A percentile compares a stretch with the other conserved stretches of the same genome.
phyloP scores from a whole-genome alignment of 2,329 filamentous ascomycete genomes.

The Fusarium tjaetaba region DNA sequence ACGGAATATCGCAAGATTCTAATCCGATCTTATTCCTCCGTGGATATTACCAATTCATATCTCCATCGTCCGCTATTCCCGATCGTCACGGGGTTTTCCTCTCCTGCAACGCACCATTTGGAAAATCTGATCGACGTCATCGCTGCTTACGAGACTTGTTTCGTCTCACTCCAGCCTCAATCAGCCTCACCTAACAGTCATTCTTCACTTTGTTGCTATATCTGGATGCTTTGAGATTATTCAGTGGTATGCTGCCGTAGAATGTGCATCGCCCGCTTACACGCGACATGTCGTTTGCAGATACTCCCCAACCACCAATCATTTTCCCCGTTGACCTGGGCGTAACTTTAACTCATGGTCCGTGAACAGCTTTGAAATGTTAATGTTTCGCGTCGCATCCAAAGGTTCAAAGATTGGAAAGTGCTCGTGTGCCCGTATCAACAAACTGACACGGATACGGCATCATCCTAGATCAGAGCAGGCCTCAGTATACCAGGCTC shows the following conservation, averaged over 20 bases:
- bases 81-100: constrained; percentile 18
- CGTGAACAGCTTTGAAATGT: constrained; percentile 20
- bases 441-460: constrained; percentile 1
- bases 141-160: constrained; percentile 20
- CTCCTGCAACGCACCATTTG: not conserved
- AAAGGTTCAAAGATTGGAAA: constrained; percentile 18
- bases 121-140: constrained; percentile 29
- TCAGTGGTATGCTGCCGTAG: not conserved
- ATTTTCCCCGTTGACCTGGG: not conserved
- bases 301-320: constrained; percentile 1
- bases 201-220: constrained; percentile 19
- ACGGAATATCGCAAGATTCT: constrained; percentile 18
- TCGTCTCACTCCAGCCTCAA: constrained; percentile 29
- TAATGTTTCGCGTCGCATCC: constrained; percentile 14
- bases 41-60: constrained; percentile 22
- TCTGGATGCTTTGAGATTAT: not conserved
- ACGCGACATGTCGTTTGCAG: constrained; percentile 26
- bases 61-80: constrained; percentile 10
- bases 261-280: constrained; percentile 11
- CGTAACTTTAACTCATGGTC: constrained; percentile 16
- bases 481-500: constrained; percentile 2
- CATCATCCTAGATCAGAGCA: not conserved
- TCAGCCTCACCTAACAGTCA: constrained; percentile 13
- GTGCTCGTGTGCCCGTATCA: constrained; percentile 30
- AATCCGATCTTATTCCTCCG: constrained; percentile 1